Evolutionary conservation across 78 protist species (phyloP).

Genomic region (Diacronema lutheri): DNA sequence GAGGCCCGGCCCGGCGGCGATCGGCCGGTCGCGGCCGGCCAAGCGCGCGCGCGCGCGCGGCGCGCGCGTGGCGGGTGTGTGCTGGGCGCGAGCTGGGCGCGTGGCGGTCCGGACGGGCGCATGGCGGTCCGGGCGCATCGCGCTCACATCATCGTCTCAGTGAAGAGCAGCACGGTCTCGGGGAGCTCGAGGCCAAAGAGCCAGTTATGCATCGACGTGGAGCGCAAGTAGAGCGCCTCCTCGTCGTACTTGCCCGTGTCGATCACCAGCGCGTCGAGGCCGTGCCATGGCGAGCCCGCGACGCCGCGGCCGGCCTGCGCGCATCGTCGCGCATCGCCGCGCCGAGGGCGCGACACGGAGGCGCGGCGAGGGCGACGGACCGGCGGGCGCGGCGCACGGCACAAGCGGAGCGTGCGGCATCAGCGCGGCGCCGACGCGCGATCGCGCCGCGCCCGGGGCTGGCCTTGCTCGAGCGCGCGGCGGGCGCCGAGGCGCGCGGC

Average conservation of each 20-base stretch:
- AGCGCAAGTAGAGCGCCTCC: neutral
- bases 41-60: too few species aligned
- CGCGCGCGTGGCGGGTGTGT: too few species aligned
- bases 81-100: too few species aligned
- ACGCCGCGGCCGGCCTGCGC: neutral
- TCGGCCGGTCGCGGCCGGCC: too few species aligned
- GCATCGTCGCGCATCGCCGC: neutral
- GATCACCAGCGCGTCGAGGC: neutral
- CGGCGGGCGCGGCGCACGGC: neutral
- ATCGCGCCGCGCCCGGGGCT: too few species aligned
- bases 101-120: neutral
- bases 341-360: neutral
- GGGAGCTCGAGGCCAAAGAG: neutral
- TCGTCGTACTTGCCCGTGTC: neutral
- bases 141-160: too few species aligned
- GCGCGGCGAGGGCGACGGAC: neutral
- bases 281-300: neutral
- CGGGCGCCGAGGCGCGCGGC: too few species aligned
- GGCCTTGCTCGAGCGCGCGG: too few species aligned
- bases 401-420: too few species aligned
- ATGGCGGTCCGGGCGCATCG: too few species aligned
- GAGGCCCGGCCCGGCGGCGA: too few species aligned
- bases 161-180: neutral
- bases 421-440: too few species aligned
- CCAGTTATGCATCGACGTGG: neutral